Conservation (phyloP, 1,284 basidiomycete genomes). For the Naganishia sp. region DNA sequence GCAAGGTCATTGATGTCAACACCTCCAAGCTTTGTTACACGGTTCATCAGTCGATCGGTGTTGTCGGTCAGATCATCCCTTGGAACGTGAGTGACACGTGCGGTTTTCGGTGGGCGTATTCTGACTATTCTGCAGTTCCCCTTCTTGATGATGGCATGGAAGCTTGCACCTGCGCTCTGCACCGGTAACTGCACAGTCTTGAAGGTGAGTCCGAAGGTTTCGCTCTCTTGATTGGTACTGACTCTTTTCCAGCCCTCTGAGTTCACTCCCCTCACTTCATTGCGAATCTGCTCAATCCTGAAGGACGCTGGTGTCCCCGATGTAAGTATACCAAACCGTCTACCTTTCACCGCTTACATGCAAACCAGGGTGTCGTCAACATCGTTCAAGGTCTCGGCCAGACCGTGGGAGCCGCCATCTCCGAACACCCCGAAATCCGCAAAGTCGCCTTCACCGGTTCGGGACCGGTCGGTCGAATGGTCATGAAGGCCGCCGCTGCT, state of each 20-base stretch:
- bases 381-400: constrained; percentile 65
- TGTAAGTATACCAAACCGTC: constrained; percentile 2
- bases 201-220: constrained; percentile 56
- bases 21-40: constrained; percentile 75
- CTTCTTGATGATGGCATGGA: constrained; percentile 75
- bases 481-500: constrained; percentile 60
- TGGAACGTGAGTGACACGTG: constrained; percentile 39
- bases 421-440: constrained; percentile 56
- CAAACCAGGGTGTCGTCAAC: constrained; percentile 70
- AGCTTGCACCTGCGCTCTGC: constrained; percentile 80
- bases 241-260: constrained; percentile 64
- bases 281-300: constrained; percentile 55
- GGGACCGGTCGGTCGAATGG: constrained; percentile 59
- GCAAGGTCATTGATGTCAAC: constrained; percentile 67
- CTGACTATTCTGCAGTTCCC: constrained; percentile 36
- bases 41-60: constrained; percentile 90
- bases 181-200: constrained; percentile 79
- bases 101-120: not conserved
- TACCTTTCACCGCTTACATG: not conserved
- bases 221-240: not conserved
- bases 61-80: constrained; percentile 77
- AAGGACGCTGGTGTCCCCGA: constrained; percentile 64
- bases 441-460: constrained; percentile 63
- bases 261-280: constrained; percentile 75
- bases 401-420: constrained; percentile 67